Evolutionary conservation across 2,329 filamentous ascomycete genomes (phyloP), one percentile per base, ranked within the genome.

Genomic region (Trichoderma sp.): DNA sequence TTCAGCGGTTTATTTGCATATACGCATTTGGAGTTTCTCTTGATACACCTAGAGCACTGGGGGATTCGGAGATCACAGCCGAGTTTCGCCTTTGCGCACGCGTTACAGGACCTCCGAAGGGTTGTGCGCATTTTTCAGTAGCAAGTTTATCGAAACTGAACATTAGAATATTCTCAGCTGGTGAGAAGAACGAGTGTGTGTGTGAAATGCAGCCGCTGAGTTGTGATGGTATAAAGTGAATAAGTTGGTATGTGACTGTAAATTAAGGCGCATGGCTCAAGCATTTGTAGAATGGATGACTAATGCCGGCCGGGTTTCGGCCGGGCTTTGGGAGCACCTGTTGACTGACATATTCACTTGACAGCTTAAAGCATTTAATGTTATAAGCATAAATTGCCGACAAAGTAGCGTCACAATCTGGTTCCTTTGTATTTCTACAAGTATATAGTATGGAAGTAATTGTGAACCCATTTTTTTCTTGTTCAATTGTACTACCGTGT

Each of bases 81-180:
- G 45, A 63, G 69, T n/a, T 72, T 72, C 38, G 69, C 56, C 29
- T 72, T 72, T 72, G 69, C 69, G 41, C 69, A 72, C 35, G 69
- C 69, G 38, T 72, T 64, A 12, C 69, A 72, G 69, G 69, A 72
- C 9, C 69, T 72, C n/a, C 59, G 69, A 18, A 72, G 69, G 69
- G 69, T 72, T 64, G 69, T 72, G 59, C 69, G 69, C 69, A 72
- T 72, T 50, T 64, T 72, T 4, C 4, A 33, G 27, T 11, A 1
- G 12, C 60, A 7, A 18, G 14, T 7, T n/a, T 21, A 38, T 6
- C 35, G 3, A 33, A 27, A 16, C 4, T 18, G 6, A 3, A 24
- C 56, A 62, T 24, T 4, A n/a, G 14, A 4, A 11, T 14, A 38
- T 38, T 27, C 7, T 33, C 24, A n/a, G 27, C 18, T 29, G 2